A percentile compares a stretch with the other conserved stretches of the same genome.
Evolutionary conservation across 2,329 filamentous ascomycete genomes (phyloP).

Genomic region (Gliomastix tumulicola): DNA sequence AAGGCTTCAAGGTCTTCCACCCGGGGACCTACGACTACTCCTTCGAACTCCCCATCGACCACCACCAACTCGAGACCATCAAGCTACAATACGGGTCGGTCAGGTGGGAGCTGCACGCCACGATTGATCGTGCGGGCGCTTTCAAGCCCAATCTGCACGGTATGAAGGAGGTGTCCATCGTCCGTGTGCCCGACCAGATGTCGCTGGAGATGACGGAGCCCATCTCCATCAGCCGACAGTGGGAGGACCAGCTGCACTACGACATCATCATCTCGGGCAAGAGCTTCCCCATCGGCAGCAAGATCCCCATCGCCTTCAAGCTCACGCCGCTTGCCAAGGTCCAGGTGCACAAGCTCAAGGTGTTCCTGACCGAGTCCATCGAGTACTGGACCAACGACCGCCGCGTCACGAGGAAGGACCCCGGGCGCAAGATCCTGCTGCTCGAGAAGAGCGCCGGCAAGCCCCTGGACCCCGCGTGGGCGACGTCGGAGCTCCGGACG

Average conservation of each 20-base stretch:
- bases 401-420: conserved; percentile 77
- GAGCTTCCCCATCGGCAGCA: conserved; percentile 82
- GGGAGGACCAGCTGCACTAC: conserved; percentile 93
- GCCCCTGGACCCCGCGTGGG: conserved; percentile 64
- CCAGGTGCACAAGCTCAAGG: conserved; percentile 86
- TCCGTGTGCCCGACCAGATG: conserved; percentile 78
- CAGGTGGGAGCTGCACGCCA: conserved; percentile 80
- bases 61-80: conserved; percentile 81
- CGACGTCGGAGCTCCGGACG: conserved; percentile 69
- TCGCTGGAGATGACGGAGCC: conserved; percentile 88
- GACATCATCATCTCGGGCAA: conserved; percentile 95
- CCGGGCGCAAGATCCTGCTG: conserved; percentile 74
- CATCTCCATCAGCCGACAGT: conserved; percentile 86
- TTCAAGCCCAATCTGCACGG: conserved; percentile 86
- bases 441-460: conserved; percentile 85
- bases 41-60: conserved; percentile 86
- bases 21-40: conserved; percentile 62
- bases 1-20: conserved; percentile 80
- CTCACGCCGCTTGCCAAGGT: conserved; percentile 89
- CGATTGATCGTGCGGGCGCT: conserved; percentile 77
- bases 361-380: conserved; percentile 82
- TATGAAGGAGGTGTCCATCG: conserved; percentile 72
- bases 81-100: conserved; percentile 81
- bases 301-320: conserved; percentile 90
- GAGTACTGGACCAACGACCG: conserved; percentile 88